A percentile compares a stretch with the other conserved stretches of the same genome.
Evolutionary conservation across 2,329 filamentous ascomycete genomes (phyloP).

Genomic region (Cordyceps cicadae): DNA sequence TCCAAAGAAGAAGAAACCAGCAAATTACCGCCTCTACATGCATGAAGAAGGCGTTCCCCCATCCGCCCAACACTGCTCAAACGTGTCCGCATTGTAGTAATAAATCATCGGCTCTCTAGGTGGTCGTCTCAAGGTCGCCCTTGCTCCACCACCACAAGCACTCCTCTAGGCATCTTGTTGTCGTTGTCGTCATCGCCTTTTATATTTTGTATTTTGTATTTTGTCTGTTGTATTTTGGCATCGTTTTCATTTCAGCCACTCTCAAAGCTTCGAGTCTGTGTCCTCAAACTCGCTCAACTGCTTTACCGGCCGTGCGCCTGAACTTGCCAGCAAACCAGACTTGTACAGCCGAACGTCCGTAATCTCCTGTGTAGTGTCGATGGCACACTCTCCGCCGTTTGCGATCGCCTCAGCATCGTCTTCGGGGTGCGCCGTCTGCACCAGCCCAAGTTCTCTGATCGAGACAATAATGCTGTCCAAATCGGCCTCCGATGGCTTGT

Average conservation of each 20-base stretch:
- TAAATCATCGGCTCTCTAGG: constrained; percentile 7
- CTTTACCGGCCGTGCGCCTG: constrained; percentile 62
- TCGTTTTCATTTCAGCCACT: not conserved
- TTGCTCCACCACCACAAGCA: not conserved
- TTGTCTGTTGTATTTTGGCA: not conserved
- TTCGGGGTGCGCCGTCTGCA: constrained; percentile 27
- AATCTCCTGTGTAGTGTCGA: constrained; percentile 48
- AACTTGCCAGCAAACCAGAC: constrained; percentile 61
- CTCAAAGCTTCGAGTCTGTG: constrained; percentile 66
- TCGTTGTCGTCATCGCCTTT: too few relatives aligned
- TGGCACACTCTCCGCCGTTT: constrained; percentile 38
- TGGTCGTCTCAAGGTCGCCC: not conserved
- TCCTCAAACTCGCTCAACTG: constrained; percentile 83
- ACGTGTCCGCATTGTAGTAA: not conserved
- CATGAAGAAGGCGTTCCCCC: not conserved
- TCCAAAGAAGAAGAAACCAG: not conserved
- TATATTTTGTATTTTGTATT: too few relatives aligned
- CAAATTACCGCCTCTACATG: not conserved
- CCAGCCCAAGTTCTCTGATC: constrained; percentile 36
- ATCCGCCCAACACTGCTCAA: not conserved
- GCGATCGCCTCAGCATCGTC: constrained; percentile 26
- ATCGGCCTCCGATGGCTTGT: constrained; percentile 41
- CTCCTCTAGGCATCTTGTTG: not conserved
- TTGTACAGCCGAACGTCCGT: constrained; percentile 76
- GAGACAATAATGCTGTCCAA: constrained; percentile 38